Conservation (phyloP, 1,284 basidiomycete genomes). For the Schizophyllum commune region DNA sequence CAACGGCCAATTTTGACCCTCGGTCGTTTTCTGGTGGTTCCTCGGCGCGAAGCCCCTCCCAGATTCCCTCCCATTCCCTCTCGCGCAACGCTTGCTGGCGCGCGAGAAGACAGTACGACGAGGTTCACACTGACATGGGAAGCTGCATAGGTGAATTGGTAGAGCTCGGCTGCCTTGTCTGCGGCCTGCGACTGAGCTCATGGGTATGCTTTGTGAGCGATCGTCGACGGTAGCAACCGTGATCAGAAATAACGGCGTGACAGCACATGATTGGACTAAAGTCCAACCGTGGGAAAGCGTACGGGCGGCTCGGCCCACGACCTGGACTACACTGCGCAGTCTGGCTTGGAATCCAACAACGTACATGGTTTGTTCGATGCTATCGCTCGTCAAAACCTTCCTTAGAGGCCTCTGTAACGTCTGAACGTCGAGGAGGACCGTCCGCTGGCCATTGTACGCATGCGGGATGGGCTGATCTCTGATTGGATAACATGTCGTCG, state of each 20-base stretch:
- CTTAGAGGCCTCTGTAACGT: not conserved
- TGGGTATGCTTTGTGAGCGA: too few relatives aligned
- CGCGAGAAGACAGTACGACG: too few relatives aligned
- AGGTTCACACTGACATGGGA: too few relatives aligned
- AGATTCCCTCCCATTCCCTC: too few relatives aligned
- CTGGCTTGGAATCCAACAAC: not conserved
- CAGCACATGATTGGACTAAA: not conserved
- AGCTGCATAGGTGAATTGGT: too few relatives aligned
- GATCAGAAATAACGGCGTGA: not conserved
- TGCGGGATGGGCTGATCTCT: not conserved
- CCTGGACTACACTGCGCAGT: not conserved
- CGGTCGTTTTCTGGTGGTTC: too few relatives aligned
- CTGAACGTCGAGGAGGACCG: not conserved
- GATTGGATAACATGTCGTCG: not conserved
- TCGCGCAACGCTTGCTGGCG: too few relatives aligned
- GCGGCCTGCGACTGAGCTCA: too few relatives aligned
- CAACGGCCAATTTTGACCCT: too few relatives aligned
- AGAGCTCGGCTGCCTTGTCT: too few relatives aligned
- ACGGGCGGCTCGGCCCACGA: not conserved
- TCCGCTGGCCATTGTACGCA: not conserved
- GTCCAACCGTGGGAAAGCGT: not conserved
- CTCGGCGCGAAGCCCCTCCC: too few relatives aligned
- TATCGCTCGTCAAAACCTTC: not conserved
- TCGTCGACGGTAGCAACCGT: not conserved
- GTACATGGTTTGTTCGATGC: not conserved